Evolutionary conservation across 176 grass and related monocot species (phyloP), one percentile per base, ranked within the genome.

Genomic region (Otatea glauca): DNA sequence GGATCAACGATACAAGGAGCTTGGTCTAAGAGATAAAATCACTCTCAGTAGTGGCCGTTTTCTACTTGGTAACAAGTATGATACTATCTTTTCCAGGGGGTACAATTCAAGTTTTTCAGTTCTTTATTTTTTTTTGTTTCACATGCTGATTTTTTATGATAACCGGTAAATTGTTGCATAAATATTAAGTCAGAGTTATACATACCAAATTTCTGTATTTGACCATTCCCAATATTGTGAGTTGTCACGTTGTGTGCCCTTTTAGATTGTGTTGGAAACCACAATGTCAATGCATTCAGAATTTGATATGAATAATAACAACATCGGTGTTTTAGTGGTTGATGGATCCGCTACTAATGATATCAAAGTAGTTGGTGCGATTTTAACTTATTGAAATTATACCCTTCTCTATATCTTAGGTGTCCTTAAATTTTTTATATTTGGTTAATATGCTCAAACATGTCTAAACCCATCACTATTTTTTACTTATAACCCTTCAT

Each of bases 61-160:
- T 87, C 93, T 99, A 47, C 96, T 99, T 82, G 96, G 96, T 86
- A 99, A 99, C 96, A 99, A 94, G 96, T 99, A 99, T 84, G 93
- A 34, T 76, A 61, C 49, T 54, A 77, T 81, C 62, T 71, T 64
- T 58, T 80, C 35, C 77, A 21, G 23, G 38, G 29, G 13, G 1
- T 76, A 43, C 24, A 86, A 69, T 73, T 86, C 43, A 32, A 5
- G 32, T 55, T 63, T 70, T 29, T 8, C 1, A 14, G 47, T n/a
- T 70, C 6, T 72, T 64, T 61, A 1, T 38, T 83, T 74, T 83
- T 74, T 66, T 76, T 37, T 29, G 15, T 48, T 60, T 16, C 24
- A 70, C 64, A 63, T 68, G 4, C 49, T 81, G 35, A 68, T 82
- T 7, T 74, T 75, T 77, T 44, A 65, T 86, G 48, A 50, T 85